Percentiles rank a stretch among this genome's conserved stretches.
phyloP scores from a whole-genome alignment of 169 alveolate genomes.

The Plasmodium vivax region DNA sequence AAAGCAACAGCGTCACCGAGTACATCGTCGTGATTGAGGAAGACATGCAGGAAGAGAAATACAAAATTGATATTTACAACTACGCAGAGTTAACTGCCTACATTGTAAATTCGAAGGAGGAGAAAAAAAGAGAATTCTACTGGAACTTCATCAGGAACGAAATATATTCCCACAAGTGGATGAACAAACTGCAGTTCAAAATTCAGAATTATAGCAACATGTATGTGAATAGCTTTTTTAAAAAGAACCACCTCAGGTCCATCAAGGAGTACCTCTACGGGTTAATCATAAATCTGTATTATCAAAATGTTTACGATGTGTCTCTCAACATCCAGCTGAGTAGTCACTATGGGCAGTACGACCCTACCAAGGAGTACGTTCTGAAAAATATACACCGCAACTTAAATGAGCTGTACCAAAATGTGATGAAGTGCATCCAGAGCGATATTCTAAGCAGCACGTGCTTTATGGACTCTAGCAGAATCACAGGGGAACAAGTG shows the following conservation, averaged over 20 bases:
- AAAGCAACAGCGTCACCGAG: conserved; percentile 27
- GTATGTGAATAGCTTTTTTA: conserved; percentile 45
- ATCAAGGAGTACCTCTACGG: conserved; percentile 35
- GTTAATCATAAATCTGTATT: conserved; percentile 20
- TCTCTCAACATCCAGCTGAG: conserved; percentile 39
- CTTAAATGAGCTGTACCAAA: conserved; percentile 37
- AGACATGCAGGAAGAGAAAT: conserved; percentile 38
- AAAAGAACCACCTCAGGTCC: conserved; percentile 19
- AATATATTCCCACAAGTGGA: conserved; percentile 72
- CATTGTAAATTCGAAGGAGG: conserved; percentile 65
- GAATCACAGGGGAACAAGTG: conserved; percentile 5
- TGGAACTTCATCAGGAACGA: conserved; percentile 62
- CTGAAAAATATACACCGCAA: conserved; percentile 37
- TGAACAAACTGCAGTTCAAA: conserved; percentile 54
- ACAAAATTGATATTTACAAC: conserved; percentile 51
- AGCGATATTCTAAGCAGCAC: conserved; percentile 22
- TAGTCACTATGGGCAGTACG: conserved; percentile 31
- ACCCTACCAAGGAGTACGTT: conserved; percentile 6
- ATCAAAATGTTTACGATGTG: conserved; percentile 51
- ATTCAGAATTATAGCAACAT: conserved; percentile 53
- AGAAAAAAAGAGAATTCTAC: conserved; percentile 70
- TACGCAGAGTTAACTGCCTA: conserved; percentile 62
- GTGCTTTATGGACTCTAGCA: neutral
- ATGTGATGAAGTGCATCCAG: neutral
- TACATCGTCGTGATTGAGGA: conserved; percentile 71